Percentiles rank a stretch among this genome's conserved stretches.
Conservation (phyloP, 1,284 basidiomycete species). For the Sanguinoderma infundibulare region DNA sequence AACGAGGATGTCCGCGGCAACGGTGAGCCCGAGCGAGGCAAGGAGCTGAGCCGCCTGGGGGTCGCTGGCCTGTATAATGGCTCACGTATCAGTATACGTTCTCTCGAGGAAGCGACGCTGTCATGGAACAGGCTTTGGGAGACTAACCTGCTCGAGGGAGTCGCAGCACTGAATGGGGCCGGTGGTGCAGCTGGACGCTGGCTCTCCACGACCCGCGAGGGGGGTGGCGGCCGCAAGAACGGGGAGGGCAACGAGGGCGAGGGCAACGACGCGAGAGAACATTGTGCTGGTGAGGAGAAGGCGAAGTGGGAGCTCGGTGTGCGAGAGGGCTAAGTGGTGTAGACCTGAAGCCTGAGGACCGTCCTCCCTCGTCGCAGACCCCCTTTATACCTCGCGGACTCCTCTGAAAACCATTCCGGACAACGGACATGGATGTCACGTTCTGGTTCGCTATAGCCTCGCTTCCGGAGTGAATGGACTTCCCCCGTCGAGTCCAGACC, state of each 20-base stretch:
- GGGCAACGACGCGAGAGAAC: conserved; percentile 20
- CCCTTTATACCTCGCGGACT: conserved; percentile 4
- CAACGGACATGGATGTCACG: background rate
- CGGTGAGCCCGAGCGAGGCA: conserved; percentile 25
- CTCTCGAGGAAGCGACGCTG: background rate
- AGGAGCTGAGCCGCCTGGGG: conserved; percentile 3
- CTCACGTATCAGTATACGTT: background rate
- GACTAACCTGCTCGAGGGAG: conserved; percentile 21
- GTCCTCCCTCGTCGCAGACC: no score
- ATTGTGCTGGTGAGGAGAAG: background rate
- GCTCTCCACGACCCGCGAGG: conserved; percentile 12
- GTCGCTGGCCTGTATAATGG: background rate
- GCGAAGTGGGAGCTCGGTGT: background rate
- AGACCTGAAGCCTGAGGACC: conserved; percentile 12
- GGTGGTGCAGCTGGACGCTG: conserved; percentile 22
- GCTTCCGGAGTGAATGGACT: background rate
- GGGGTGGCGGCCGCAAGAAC: conserved; percentile 36
- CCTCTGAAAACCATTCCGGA: background rate
- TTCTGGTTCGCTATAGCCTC: background rate
- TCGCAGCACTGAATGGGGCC: conserved; percentile 32
- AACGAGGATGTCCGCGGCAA: conserved; percentile 22
- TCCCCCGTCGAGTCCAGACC: background rate
- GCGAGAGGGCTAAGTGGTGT: conserved; percentile 1
- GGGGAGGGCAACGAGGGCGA: conserved; percentile 27
- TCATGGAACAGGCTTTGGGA: background rate